A percentile compares a stretch with the other conserved stretches of the same genome.
Evolutionary conservation across 192 early-diverging fungal genomes (phyloP).

Genomic region (Linderina pennispora): DNA sequence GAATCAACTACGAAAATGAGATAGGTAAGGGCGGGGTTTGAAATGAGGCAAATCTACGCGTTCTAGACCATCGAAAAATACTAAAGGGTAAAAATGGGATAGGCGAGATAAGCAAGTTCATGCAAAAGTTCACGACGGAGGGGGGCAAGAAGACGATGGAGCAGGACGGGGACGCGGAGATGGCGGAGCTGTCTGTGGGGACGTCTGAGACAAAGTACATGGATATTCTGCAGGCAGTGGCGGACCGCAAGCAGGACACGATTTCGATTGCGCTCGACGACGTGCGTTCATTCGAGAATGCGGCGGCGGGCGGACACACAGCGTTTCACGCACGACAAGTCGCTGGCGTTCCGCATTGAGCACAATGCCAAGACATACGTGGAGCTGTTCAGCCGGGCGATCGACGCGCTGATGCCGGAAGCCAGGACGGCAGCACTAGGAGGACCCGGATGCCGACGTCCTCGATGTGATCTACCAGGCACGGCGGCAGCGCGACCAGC

Average conservation of each 20-base stretch:
- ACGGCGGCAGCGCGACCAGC: slow-evolving; percentile 62
- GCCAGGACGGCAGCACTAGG: slow-evolving; percentile 27
- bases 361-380: slow-evolving; percentile 84
- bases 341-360: slow-evolving; percentile 62
- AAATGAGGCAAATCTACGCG: slow-evolving; percentile 21
- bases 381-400: slow-evolving; percentile 66
- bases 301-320: slow-evolving; percentile 22
- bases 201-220: slow-evolving; percentile 40
- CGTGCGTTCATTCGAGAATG: slow-evolving; percentile 46
- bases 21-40: slow-evolving; percentile 12
- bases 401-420: slow-evolving; percentile 61
- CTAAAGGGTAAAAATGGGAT: too few species aligned
- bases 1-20: slow-evolving; percentile 39
- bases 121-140: slow-evolving; percentile 21
- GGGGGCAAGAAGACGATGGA: slow-evolving; percentile 22
- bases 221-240: slow-evolving; percentile 53
- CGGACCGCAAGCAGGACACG: slow-evolving; percentile 54
- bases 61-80: too few species aligned
- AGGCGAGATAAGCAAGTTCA: too few species aligned
- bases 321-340: slow-evolving; percentile 24
- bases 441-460: slow-evolving; percentile 63
- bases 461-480: slow-evolving; percentile 88
- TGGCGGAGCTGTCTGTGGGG: slow-evolving; percentile 13
- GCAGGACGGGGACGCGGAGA: slow-evolving; percentile 2
- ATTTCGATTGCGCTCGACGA: slow-evolving; percentile 66